A percentile compares a stretch with the other conserved stretches of the same genome.
Evolutionary conservation across 1,284 basidiomycete genomes (phyloP).

Genomic region (Phellinidium pouzarii): DNA sequence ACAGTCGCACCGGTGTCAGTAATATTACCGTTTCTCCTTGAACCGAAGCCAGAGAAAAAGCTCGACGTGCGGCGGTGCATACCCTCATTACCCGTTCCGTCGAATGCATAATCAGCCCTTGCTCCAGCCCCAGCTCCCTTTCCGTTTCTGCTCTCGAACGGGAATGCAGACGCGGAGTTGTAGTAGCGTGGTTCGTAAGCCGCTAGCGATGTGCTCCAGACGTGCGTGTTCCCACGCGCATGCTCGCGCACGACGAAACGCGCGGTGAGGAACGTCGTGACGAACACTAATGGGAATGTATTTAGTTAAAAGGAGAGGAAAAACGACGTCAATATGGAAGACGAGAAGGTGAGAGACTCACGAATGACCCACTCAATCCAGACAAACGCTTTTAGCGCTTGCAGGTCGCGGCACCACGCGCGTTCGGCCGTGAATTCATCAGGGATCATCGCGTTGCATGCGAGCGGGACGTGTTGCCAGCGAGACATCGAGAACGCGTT

Average conservation of each 20-base stretch:
- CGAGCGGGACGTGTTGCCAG: constrained; percentile 42
- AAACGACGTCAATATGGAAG: neutral
- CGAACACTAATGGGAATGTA: constrained; percentile 32
- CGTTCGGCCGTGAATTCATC: constrained; percentile 41
- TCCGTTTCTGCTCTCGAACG: too few species aligned
- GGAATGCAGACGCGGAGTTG: too few species aligned
- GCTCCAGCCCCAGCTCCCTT: too few species aligned
- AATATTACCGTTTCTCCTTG: too few species aligned
- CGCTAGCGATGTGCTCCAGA: constrained; percentile 45
- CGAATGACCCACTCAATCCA: constrained; percentile 52
- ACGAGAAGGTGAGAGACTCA: constrained; percentile 27
- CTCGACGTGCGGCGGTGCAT: constrained; percentile 14
- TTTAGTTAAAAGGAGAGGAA: neutral
- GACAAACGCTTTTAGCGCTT: constrained; percentile 48
- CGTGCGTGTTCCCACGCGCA: constrained; percentile 40
- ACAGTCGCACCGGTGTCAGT: too few species aligned
- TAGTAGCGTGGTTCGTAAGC: constrained; percentile 29
- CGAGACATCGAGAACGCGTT: constrained; percentile 55
- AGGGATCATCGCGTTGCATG: constrained; percentile 44
- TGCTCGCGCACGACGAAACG: constrained; percentile 39
- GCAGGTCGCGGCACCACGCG: constrained; percentile 47
- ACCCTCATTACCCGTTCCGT: neutral
- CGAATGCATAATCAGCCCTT: neutral
- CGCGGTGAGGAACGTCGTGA: constrained; percentile 35
- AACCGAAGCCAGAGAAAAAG: constrained; percentile 6